Base-by-base conservation (phyloP, 2,329 filamentous ascomycete genomes). In the Botrytis tulipae region DNA sequence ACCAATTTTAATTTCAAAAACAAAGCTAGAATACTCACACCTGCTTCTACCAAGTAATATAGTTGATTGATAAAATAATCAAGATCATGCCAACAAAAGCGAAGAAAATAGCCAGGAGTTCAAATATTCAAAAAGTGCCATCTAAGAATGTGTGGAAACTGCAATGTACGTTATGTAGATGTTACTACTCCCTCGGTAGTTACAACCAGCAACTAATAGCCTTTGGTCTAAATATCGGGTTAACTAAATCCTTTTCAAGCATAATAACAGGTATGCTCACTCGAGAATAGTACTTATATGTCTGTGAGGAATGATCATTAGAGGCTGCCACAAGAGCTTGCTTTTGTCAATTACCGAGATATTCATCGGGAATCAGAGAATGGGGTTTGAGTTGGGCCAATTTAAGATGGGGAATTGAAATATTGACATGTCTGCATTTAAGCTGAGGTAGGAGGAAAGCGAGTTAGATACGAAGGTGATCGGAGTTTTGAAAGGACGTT, bases 381-480 rank as follows among this genome's bases (percentile, higher is more conserved):
- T 14, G 25, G n/a, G 25, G 48, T n/a, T 14, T 8, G 12, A n/a
- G 10, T 6, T 51, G 10, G 25, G 48, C 25, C 12, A n/a, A n/a
- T n/a, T 14, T 14, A 51, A 6, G 48, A n/a, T 51, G 12, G 25
- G 22, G 1, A 51, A 6, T n/a, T 10, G 14, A 51, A 10, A 51
- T 4, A 51, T 10, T 14, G 48, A n/a, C 0, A 10, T n/a, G 1
- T 51, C 12, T 25, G 25, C 1, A 25, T 4, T 12, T 12, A 14
- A 1, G 48, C 25, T 51, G 4, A n/a, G 12, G 6, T 51, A n/a
- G 1, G 5, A 51, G 12, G 2, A 6, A 14, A 1, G 0, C 1
- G 9, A n/a, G 4, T 51, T 9, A 6, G 44, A 14, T 14, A 14
- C 48, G 12, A 51, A n/a, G 9, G 3, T 25, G 9, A 5, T 51